phyloP scores from a whole-genome alignment of 2,329 filamentous ascomycete species.

The Fusarium sarcochroum region DNA sequence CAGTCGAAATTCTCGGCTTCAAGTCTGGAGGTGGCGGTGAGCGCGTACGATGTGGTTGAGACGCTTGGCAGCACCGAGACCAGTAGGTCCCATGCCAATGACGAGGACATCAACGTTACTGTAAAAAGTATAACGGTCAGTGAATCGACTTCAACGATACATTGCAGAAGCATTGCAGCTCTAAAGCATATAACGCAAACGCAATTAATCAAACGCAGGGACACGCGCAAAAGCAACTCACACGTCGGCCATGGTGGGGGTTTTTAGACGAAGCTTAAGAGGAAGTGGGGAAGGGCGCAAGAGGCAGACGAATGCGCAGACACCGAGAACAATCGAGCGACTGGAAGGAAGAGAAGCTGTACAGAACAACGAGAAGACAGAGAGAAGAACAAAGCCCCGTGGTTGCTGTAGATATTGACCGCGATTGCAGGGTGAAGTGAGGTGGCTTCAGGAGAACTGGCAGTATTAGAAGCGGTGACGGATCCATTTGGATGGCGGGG shows the following conservation, averaged over 20 bases:
- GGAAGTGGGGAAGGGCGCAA: constrained; percentile 22
- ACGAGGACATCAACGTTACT: constrained; percentile 97
- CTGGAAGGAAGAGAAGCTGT: constrained; percentile 45
- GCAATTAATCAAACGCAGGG: constrained; percentile 19
- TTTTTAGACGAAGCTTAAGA: constrained; percentile 36
- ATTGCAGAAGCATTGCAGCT: constrained; percentile 1
- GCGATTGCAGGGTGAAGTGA: constrained; percentile 35
- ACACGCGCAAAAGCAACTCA: constrained; percentile 49
- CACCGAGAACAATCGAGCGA: constrained; percentile 37
- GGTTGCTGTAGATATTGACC: constrained; percentile 51
- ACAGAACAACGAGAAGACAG: constrained; percentile 43
- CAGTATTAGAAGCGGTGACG: constrained; percentile 54
- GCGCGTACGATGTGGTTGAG: constrained; percentile 90
- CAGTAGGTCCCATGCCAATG: constrained; percentile 97
- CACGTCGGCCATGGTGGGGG: constrained; percentile 59
- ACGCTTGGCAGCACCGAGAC: constrained; percentile 97
- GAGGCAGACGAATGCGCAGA: constrained; percentile 39
- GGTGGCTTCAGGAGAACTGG: constrained; percentile 45
- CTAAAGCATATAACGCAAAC: constrained; percentile 6
- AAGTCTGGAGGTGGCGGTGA: constrained; percentile 52
- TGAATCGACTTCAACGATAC: neutral
- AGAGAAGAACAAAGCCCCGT: constrained; percentile 45
- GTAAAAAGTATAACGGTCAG: constrained; percentile 42
- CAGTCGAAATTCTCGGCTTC: constrained; percentile 42
- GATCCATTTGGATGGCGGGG: constrained; percentile 61